Conservation (phyloP, 2,329 filamentous ascomycete species). For the Pezicula rhizophila region DNA sequence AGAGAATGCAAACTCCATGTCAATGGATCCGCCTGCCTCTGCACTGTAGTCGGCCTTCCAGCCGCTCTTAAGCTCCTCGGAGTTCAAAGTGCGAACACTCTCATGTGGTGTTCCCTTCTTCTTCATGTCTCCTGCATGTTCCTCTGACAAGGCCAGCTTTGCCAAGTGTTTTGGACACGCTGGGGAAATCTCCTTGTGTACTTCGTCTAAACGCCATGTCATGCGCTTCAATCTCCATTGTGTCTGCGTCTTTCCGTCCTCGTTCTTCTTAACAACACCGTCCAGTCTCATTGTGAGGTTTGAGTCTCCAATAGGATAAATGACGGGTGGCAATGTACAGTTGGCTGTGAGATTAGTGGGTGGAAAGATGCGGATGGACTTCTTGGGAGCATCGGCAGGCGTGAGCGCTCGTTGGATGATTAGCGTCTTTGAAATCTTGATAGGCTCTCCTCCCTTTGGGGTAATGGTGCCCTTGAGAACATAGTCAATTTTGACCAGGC, state of each 20-base stretch:
- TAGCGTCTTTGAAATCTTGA: conserved; percentile 63
- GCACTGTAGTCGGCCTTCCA: conserved; percentile 74
- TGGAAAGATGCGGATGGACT: conserved; percentile 90
- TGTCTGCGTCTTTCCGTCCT: conserved; percentile 64
- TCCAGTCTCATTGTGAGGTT: conserved; percentile 74
- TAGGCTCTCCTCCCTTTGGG: conserved; percentile 52
- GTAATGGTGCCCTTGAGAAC: conserved; percentile 64
- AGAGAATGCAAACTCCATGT: conserved; percentile 68
- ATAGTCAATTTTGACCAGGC: conserved; percentile 71
- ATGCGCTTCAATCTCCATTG: conserved; percentile 87
- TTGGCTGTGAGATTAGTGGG: conserved; percentile 89
- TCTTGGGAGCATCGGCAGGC: conserved; percentile 71
- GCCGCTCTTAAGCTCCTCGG: conserved; percentile 74
- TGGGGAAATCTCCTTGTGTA: conserved; percentile 69
- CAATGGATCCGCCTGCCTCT: conserved; percentile 63
- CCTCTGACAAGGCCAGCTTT: conserved; percentile 37
- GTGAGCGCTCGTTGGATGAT: conserved; percentile 72
- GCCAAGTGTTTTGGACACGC: conserved; percentile 72
- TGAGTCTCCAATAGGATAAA: conserved; percentile 82
- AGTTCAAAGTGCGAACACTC: conserved; percentile 71
- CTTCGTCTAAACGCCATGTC: conserved; percentile 90
- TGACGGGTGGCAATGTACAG: conserved; percentile 73
- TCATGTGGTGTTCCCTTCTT: conserved; percentile 68
- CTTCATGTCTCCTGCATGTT: conserved; percentile 12
- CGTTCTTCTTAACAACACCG: conserved; percentile 70